Base-by-base conservation (phyloP, 257 asterid genomes). In the Przewalskia tangutica region DNA sequence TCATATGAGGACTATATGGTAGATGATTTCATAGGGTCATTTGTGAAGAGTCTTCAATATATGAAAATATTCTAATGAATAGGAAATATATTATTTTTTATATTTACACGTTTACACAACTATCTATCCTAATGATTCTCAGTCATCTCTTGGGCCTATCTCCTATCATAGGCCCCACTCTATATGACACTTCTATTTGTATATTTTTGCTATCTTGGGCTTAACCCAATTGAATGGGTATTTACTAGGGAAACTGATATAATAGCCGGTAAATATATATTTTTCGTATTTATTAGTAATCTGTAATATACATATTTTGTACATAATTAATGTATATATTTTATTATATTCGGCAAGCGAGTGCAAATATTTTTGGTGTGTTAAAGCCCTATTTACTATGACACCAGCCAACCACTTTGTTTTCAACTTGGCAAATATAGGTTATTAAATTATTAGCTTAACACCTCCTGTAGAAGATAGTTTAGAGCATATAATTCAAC, bases 71-170 rank as follows among this genome's bases (percentile, higher is more conserved):
- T n/a, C n/a, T n/a, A n/a, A n/a, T n/a, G n/a, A n/a, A n/a, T n/a
- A n/a, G n/a, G n/a, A n/a, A n/a, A n/a, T n/a, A n/a, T n/a, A n/a
- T n/a, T n/a, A n/a, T n/a, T n/a, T n/a, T n/a, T n/a, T n/a, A n/a
- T n/a, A n/a, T n/a, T n/a, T n/a, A n/a, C n/a, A n/a, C n/a, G n/a
- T n/a, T n/a, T n/a, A n/a, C n/a, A n/a, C n/a, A n/a, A 8, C 27
- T 7, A 7, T 42, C 17, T 53, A 81, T 42, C 44, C 62, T 66
- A 53, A 27, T 18, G 20, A 8, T 13, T 34, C 55, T 8, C 65
- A 11, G 23, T 73, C 88, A 48, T 55, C 66, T 80, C 51, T 77
- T 56, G 62, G 83, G 3, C 67, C 77, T 58, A 80, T 77, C 83
- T 63, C 59, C 32, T 1, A 10, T 60, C 36, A 48, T 63, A 36